phyloP scores from a whole-genome alignment of 2,329 filamentous ascomycete genomes.

The Hawksworthiomyces lignivorus region DNA sequence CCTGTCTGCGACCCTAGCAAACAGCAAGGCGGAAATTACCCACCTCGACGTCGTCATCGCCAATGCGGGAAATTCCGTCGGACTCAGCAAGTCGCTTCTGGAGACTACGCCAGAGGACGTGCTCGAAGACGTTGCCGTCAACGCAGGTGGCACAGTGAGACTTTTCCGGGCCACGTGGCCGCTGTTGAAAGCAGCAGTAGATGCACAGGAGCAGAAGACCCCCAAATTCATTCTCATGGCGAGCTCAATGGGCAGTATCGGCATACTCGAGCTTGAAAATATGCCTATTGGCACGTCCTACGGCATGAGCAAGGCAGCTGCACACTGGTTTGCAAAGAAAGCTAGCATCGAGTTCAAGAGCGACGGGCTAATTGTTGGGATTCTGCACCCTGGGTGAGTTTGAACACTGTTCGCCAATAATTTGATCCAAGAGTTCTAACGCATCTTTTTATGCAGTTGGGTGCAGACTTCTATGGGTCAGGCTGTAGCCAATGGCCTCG shows the following conservation, averaged over 20 bases:
- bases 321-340: constrained; percentile 21
- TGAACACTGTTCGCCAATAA: no score
- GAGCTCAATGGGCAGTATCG: constrained; percentile 21
- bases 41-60: constrained; percentile 20
- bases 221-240: constrained; percentile 19
- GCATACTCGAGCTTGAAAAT: constrained; percentile 13
- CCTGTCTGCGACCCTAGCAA: constrained; percentile 11
- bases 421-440: no score
- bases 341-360: constrained; percentile 13
- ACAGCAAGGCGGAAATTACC: constrained; percentile 7
- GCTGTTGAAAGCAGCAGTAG: constrained; percentile 9
- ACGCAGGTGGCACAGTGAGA: constrained; percentile 17
- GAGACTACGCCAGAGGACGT: constrained; percentile 14
- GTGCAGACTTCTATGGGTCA: constrained; percentile 20
- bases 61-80: constrained; percentile 19
- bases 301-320: constrained; percentile 23
- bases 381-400: constrained; percentile 24
- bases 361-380: constrained; percentile 17
- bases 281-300: constrained; percentile 18
- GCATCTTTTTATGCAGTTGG: no score
- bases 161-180: constrained; percentile 19
- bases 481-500: constrained; percentile 18
- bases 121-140: constrained; percentile 17
- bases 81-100: constrained; percentile 15
- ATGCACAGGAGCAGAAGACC: neutral